These are phyloP conservation scores for Malus orientalis DNA, from an alignment of 306 rosid genomes.

Conservation along the genomic window DNA sequence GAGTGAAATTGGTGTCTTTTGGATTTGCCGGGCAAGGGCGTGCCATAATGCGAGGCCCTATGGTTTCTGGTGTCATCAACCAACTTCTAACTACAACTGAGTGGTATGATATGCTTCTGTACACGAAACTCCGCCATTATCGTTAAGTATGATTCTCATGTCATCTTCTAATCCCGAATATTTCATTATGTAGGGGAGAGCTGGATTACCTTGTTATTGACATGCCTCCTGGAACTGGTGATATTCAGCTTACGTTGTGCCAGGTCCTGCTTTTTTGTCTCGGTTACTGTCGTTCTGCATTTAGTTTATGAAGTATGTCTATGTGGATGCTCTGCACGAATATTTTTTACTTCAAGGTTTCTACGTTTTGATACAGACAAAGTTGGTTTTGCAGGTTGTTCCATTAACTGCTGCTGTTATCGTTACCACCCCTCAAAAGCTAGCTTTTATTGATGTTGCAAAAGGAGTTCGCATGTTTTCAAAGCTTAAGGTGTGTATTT, in stretches of 20 bases:
- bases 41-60: conserved; percentile 97
- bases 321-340: neutral
- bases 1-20: conserved; percentile 92
- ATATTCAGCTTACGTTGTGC: conserved; percentile 94
- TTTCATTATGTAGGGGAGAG: conserved; percentile 76
- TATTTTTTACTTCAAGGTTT: neutral
- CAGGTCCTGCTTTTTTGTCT: conserved; percentile 49
- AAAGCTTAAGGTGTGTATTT: conserved; percentile 73
- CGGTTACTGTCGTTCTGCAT: neutral
- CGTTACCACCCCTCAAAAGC: conserved; percentile 95
- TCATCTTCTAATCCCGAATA: conserved; percentile 14
- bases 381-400: conserved; percentile 51
- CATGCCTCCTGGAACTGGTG: conserved; percentile 99
- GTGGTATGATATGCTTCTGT: conserved; percentile 39
- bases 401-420: conserved; percentile 96
- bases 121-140: neutral
- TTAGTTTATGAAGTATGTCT: neutral
- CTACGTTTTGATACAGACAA: conserved; percentile 18
- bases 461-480: conserved; percentile 99
- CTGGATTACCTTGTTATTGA: conserved; percentile 91
- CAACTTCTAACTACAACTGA: conserved; percentile 92
- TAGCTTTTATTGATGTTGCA: conserved; percentile 93
- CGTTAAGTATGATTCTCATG: neutral
- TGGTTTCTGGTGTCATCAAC: conserved; percentile 95
- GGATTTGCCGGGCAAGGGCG: conserved; percentile 99